Base-by-base conservation (phyloP, 225 moss, liverwort and hornwort genomes). In the Takakia lepidozioides region DNA sequence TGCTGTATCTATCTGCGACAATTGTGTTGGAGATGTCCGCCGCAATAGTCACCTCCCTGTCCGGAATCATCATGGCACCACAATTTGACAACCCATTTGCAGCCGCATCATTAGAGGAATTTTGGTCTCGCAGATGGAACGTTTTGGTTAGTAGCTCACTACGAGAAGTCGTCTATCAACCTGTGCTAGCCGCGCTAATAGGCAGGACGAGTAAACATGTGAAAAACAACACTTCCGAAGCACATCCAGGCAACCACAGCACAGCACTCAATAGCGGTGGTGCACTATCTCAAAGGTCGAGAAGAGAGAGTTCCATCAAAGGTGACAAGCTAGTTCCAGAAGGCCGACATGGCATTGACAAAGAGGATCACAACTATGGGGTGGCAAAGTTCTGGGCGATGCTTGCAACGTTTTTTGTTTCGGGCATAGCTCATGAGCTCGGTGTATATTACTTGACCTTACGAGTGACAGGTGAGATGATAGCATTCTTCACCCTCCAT, bases 101-200 rank as follows among this genome's bases (percentile, higher is more conserved):
- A 10, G 57, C 76, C 0, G 17, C 29, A 0, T 73, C 81, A 6
- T 54, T 76, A 0, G 63, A 43, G 50, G 72, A 76, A 28, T 81
- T 81, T 22, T 81, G 72, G 76, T 72, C 69, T 0, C 60, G 60
- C 2, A 43, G 72, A 0, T 81, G 81, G 76, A 81, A 81, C 51
- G 56, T 81, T 15, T 54, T 81, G 0, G 29, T 81, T 3, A 76
- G 76, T 29, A 73, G 59, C 52, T 25, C 17, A 0, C 57, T 81
- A 2, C 51, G 69, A 5, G 76, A 81, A 25, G 63, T 51, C 0
- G 81, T 81, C 8, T 81, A 76, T 60, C 29, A 39, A 35, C 81
- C 69, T 20, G 34, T 72, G n/a, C n/a, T n/a, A n/a, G n/a, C n/a
- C n/a, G n/a, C n/a, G n/a, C n/a, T n/a, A n/a, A n/a, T n/a, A n/a